Percentiles rank a stretch among this genome's conserved stretches.
Conservation (phyloP, 2,329 filamentous ascomycete species). For the Periconia macrospinosa region DNA sequence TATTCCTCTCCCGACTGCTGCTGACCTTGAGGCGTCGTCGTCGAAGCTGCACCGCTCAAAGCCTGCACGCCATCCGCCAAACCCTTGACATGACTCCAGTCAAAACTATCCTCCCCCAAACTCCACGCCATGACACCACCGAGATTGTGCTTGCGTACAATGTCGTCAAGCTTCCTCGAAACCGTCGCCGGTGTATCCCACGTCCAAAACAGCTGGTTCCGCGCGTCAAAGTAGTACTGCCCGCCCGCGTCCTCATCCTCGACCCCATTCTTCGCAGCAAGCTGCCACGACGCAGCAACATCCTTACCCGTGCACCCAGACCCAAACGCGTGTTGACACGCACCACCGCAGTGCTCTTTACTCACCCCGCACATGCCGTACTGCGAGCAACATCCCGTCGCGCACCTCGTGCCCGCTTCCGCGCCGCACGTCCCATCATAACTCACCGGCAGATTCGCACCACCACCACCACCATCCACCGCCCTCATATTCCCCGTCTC, state of each 20-base stretch:
- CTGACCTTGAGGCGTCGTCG: too few species aligned
- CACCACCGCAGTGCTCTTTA: conserved; percentile 32
- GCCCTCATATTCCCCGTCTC: conserved; percentile 34
- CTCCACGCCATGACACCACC: conserved; percentile 79
- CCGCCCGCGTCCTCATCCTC: conserved; percentile 64
- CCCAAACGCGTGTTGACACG: conserved; percentile 36
- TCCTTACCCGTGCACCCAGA: conserved; percentile 52
- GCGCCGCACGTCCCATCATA: conserved; percentile 37
- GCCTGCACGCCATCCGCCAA: conserved; percentile 28
- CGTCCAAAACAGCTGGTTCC: conserved; percentile 68
- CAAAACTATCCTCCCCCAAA: conserved; percentile 64
- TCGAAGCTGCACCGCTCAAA: background rate
- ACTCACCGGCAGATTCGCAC: conserved; percentile 14
- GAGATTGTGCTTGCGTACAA: conserved; percentile 59
- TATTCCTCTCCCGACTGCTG: too few species aligned
- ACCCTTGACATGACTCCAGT: conserved; percentile 46
- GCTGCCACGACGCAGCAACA: conserved; percentile 59
- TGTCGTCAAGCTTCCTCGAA: conserved; percentile 60
- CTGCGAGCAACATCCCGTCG: conserved; percentile 34
- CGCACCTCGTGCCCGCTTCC: conserved; percentile 28
- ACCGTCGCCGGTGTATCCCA: conserved; percentile 69
- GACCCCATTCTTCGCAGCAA: conserved; percentile 55
- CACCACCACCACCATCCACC: conserved; percentile 16
- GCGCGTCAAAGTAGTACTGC: conserved; percentile 68
- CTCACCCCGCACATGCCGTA: conserved; percentile 36